These are phyloP conservation scores for Zoysia matrella DNA, from an alignment of 202 grass and related monocot species.

Conservation along the genomic window DNA sequence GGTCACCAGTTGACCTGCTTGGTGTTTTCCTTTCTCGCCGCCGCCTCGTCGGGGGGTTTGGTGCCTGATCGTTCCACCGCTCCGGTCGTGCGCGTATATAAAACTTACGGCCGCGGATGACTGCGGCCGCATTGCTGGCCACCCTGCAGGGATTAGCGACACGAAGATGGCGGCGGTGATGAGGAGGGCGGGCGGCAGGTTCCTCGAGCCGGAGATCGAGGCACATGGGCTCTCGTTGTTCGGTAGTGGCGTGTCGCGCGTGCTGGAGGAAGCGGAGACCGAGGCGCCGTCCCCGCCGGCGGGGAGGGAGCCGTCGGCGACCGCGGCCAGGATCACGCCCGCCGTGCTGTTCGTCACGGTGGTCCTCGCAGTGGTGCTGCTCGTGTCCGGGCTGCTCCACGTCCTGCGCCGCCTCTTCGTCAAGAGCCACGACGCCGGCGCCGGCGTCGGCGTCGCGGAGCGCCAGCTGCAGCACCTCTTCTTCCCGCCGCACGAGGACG, in stretches of 20 bases:
- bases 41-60: slow-evolving; percentile 11
- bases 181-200: slow-evolving; percentile 13
- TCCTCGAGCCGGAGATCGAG: neutral
- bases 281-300: neutral
- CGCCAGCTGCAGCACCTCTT: slow-evolving; percentile 56
- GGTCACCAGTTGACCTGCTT: slow-evolving; percentile 25
- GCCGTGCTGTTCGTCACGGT: slow-evolving; percentile 73
- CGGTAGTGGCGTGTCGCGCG: neutral
- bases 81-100: too few relatives aligned
- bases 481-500: slow-evolving; percentile 39
- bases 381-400: slow-evolving; percentile 61
- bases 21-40: neutral
- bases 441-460: slow-evolving; percentile 1
- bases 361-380: slow-evolving; percentile 66
- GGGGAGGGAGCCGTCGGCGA: neutral
- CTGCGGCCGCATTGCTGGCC: neutral
- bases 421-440: slow-evolving; percentile 53
- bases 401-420: slow-evolving; percentile 61
- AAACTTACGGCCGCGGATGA: slow-evolving; percentile 39
- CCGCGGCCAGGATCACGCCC: slow-evolving; percentile 49
- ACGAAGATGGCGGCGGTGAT: neutral
- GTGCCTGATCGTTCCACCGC: neutral
- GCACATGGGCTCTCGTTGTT: neutral
- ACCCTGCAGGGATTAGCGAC: neutral
- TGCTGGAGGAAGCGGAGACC: neutral